Conservation (phyloP, 2,329 filamentous ascomycete species). For the Neonectria punicea region DNA sequence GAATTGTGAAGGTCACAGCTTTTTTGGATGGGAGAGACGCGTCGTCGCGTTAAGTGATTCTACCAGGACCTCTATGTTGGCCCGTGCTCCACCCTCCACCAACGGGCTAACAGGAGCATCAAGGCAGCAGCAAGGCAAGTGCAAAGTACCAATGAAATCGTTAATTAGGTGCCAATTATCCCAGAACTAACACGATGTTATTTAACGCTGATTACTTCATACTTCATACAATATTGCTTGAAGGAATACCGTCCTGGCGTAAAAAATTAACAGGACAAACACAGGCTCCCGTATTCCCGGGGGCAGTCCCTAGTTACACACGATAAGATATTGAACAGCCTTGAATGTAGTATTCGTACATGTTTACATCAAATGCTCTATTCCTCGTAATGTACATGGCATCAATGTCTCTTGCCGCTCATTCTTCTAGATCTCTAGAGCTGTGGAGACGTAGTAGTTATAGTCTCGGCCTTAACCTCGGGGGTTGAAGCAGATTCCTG, state of each 20-base stretch:
- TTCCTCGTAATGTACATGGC: slow-evolving; percentile 40
- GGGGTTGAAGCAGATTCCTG: slow-evolving; percentile 48
- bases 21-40: slow-evolving; percentile 45
- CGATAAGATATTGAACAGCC: slow-evolving; percentile 3
- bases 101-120: background rate
- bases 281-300: too few species aligned
- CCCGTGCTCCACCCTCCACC: slow-evolving; percentile 32
- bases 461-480: slow-evolving; percentile 47
- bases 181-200: too few species aligned
- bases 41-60: slow-evolving; percentile 53
- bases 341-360: slow-evolving; percentile 41
- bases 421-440: slow-evolving; percentile 36
- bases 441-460: slow-evolving; percentile 47
- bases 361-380: slow-evolving; percentile 38
- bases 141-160: background rate
- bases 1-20: slow-evolving; percentile 31
- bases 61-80: slow-evolving; percentile 26
- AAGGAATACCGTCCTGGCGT: background rate
- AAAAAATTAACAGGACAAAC: background rate
- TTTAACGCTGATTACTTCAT: background rate
- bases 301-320: background rate
- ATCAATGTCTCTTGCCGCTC: slow-evolving; percentile 24
- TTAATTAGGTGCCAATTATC: background rate
- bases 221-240: background rate
- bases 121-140: background rate